Base-by-base conservation (phyloP, 2,329 filamentous ascomycete species). In the Fusarium sp. region DNA sequence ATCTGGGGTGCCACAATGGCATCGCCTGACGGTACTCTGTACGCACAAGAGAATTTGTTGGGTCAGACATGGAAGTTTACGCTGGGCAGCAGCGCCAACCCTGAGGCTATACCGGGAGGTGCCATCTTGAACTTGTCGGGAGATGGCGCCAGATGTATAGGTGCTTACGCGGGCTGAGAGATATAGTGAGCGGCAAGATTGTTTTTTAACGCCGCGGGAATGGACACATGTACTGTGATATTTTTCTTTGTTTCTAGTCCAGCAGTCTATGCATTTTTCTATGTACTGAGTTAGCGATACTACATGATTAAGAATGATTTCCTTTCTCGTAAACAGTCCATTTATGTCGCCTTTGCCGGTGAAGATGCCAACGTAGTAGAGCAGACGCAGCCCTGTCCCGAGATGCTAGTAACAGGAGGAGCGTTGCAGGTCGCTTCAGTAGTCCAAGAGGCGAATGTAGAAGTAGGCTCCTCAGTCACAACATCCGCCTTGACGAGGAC, bases 401-500 rank as follows among this genome's bases (percentile, higher is more conserved):
- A 66, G 11, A 82, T 74, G 62, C 82, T 84, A 2, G 82, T 83
- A 7, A 83, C 73, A 1, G 84, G 84, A 8, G 83, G 82, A 5
- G 79, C 74, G 1, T 74, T 75, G 69, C 84, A 87, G 5, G 83
- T 85, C 3, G 80, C 76, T 39, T 83, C 79, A 1, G 78, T 65
- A 28, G 78, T 77, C 74, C 80, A 84, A 6, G 78, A 75, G 7
- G 68, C 66, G 22, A 78, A 76, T 0, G 74, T 75, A 22, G 73
- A n/a, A 0, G 77, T 59, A 67, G 73, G 72, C 9, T 75, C 65
- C n/a, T 73, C 65, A 7, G 62, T 47, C 1, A 81, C 59, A 43
- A 81, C 84, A 69, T 87, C 83, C 1, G 86, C 89, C 77, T 86
- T 88, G 34, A 93, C 86, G 2, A 93, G 82, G 4, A 91, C 88